A percentile compares a stretch with the other conserved stretches of the same genome.
Conservation (phyloP, 2,329 filamentous ascomycete genomes). For the Aspergillus pseudonomiae region DNA sequence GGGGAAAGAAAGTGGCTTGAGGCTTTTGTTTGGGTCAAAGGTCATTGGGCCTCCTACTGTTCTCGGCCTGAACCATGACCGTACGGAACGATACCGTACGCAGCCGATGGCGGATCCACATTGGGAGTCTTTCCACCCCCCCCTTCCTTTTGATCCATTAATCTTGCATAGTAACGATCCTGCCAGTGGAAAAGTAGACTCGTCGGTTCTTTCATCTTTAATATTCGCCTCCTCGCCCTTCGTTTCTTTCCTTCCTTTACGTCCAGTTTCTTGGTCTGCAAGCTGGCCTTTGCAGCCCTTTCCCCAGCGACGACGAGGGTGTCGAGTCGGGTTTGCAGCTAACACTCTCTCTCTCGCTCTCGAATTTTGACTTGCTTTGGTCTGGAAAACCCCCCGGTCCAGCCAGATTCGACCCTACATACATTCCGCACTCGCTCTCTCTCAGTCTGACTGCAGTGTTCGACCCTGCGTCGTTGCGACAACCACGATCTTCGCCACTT, state of each 20-base stretch:
- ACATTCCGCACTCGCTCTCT: slow-evolving; percentile 9
- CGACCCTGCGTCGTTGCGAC: slow-evolving; percentile 24
- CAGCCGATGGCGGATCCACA: background rate
- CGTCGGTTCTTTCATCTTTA: slow-evolving; percentile 8
- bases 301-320: slow-evolving; percentile 1
- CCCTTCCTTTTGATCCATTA: slow-evolving; percentile 8
- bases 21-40: slow-evolving; percentile 2
- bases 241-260: slow-evolving; percentile 5
- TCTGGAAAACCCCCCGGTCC: background rate
- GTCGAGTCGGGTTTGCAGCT: background rate
- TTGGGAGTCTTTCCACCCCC: background rate
- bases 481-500: slow-evolving; percentile 10
- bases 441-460: slow-evolving; percentile 11
- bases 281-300: slow-evolving; percentile 28
- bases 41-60: slow-evolving; percentile 18
- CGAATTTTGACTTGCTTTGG: slow-evolving; percentile 1
- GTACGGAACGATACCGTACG: slow-evolving; percentile 3
- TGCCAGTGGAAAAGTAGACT: slow-evolving; percentile 7
- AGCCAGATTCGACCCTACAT: background rate
- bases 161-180: slow-evolving; percentile 5
- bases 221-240: slow-evolving; percentile 10
- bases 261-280: slow-evolving; percentile 17
- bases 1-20: background rate
- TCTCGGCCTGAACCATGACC: slow-evolving; percentile 6
- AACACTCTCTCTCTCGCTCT: background rate